A percentile compares a stretch with the other conserved stretches of the same genome.
phyloP scores from a whole-genome alignment of 116 monocot species.

The Zostera marina region DNA sequence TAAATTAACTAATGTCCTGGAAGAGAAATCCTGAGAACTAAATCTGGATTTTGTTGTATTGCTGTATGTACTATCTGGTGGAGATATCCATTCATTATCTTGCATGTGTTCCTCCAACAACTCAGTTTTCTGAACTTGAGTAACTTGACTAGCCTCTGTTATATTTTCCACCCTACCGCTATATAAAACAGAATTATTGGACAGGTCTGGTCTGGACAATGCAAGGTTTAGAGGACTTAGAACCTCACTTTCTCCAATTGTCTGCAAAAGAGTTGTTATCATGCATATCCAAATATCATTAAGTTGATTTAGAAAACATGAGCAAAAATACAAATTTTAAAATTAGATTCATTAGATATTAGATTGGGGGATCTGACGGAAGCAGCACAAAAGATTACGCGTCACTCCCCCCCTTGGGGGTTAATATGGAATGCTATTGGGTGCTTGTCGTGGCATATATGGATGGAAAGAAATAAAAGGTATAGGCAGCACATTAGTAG shows the following conservation, averaged over 20 bases:
- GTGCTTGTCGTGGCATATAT: too few relatives aligned
- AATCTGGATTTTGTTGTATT: conserved; percentile 38
- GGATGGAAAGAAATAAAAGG: too few relatives aligned
- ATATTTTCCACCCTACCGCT: conserved; percentile 18
- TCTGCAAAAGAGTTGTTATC: conserved; percentile 22
- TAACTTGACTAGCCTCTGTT: conserved; percentile 13
- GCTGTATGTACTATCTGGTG: conserved; percentile 50
- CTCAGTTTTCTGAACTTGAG: conserved; percentile 10
- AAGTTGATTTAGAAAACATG: too few relatives aligned
- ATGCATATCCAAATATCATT: too few relatives aligned
- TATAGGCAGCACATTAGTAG: too few relatives aligned
- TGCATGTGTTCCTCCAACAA: conserved; percentile 15
- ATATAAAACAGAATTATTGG: conserved; percentile 20
- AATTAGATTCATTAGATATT: too few relatives aligned
- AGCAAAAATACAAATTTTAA: too few relatives aligned
- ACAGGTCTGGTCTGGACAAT: conserved; percentile 35
- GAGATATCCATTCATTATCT: conserved; percentile 82
- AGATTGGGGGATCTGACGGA: too few relatives aligned
- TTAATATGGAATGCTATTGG: too few relatives aligned
- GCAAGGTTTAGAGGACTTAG: conserved; percentile 45
- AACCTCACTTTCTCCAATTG: conserved; percentile 69
- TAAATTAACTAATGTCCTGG: conserved; percentile 19
- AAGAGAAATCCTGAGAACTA: conserved; percentile 3
- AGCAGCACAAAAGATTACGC: too few relatives aligned
- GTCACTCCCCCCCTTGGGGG: too few relatives aligned